Percentiles rank a stretch among this genome's conserved stretches.
Evolutionary conservation across 2,329 filamentous ascomycete species (phyloP).

Genomic region (Calonectria montana): DNA sequence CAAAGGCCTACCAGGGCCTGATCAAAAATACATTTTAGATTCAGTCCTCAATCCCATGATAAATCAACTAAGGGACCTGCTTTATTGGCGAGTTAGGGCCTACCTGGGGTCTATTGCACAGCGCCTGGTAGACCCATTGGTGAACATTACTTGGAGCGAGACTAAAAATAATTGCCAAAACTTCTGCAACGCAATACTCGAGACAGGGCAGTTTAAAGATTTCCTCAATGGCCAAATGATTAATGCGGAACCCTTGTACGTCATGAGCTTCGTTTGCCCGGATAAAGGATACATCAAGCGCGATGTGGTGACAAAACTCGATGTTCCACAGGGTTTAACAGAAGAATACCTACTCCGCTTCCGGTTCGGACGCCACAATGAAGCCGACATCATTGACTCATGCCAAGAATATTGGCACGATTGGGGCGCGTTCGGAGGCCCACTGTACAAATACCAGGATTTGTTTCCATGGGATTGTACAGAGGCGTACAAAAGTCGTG

Average conservation of each 20-base stretch:
- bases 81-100: neutral
- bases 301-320: neutral
- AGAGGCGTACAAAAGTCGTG: constrained; percentile 49
- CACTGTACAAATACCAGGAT: constrained; percentile 53
- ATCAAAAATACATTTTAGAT: neutral
- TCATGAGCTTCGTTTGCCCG: neutral
- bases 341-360: neutral
- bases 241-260: neutral
- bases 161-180: neutral
- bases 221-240: neutral
- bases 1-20: neutral
- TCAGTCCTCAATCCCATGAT: neutral
- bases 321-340: neutral
- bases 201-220: neutral
- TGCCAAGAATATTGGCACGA: constrained; percentile 59
- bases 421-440: constrained; percentile 54
- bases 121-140: neutral
- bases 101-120: neutral
- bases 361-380: constrained; percentile 48
- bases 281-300: neutral
- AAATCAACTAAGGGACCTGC: neutral
- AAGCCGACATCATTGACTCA: constrained; percentile 56
- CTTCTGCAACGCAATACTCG: neutral
- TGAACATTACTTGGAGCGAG: neutral
- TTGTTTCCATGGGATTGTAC: constrained; percentile 62